These are phyloP conservation scores for Hypoxylon trugodes DNA, from an alignment of 495 filamentous ascomycete genomes.

Conservation along the genomic window DNA sequence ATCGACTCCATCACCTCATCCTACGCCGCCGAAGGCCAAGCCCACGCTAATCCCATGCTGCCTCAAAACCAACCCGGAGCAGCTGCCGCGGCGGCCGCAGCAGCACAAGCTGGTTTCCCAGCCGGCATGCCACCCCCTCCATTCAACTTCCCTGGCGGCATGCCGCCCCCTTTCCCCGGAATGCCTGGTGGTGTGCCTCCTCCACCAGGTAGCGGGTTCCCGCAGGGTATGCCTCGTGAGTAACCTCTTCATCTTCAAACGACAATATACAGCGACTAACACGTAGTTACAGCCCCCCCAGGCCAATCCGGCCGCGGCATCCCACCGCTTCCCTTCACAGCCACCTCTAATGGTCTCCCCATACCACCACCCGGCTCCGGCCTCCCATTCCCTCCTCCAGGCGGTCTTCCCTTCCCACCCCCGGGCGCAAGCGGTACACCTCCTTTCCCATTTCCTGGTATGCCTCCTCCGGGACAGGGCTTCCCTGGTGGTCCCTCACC, in stretches of 20 bases:
- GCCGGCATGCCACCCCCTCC: conserved; percentile 49
- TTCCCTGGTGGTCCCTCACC: conserved; percentile 47
- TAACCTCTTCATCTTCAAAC: background rate
- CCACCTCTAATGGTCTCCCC: conserved; percentile 52
- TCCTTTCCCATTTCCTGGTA: conserved; percentile 45
- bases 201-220: conserved; percentile 41
- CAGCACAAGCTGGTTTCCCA: conserved; percentile 31
- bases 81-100: conserved; percentile 51
- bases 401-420: conserved; percentile 70
- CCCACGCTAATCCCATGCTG: conserved; percentile 82
- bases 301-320: conserved; percentile 59
- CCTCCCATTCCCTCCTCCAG: conserved; percentile 53
- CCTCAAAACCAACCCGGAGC: conserved; percentile 66
- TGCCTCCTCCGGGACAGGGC: conserved; percentile 53
- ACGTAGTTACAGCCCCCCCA: conserved; percentile 54
- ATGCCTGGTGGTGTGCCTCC: conserved; percentile 45
- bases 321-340: conserved; percentile 73
- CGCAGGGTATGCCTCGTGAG: conserved; percentile 47
- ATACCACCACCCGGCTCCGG: conserved; percentile 54
- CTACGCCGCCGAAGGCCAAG: conserved; percentile 92
- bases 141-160: conserved; percentile 43
- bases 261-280: background rate
- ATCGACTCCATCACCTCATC: conserved; percentile 97
- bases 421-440: conserved; percentile 54
- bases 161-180: conserved; percentile 50